These are phyloP conservation scores for Coemansia sp. DNA, from an alignment of 192 early-diverging fungal species.

Conservation along the genomic window DNA sequence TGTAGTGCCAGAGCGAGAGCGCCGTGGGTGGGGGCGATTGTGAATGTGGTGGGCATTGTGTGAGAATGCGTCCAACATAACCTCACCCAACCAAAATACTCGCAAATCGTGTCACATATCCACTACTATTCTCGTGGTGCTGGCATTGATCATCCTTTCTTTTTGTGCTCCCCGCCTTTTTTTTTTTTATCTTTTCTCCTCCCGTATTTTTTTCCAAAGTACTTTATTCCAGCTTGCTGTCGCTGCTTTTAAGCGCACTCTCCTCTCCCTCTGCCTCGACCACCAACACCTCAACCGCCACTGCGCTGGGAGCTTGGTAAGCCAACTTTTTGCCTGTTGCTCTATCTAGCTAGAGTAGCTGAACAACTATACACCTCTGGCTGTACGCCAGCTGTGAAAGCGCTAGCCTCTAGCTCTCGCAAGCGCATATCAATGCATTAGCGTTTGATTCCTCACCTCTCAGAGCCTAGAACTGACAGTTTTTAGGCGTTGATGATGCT, in stretches of 20 bases:
- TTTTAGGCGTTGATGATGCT: slow-evolving; percentile 1
- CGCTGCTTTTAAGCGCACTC: neutral
- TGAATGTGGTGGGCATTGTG: neutral
- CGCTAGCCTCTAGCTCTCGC: neutral
- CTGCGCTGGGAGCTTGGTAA: neutral
- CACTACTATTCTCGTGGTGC: slow-evolving; percentile 6
- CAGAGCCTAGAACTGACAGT: neutral
- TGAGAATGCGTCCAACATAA: slow-evolving; percentile 1
- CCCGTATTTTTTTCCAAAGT: neutral
- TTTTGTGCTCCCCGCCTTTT: neutral
- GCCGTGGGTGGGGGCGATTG: neutral
- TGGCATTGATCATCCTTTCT: slow-evolving; percentile 6
- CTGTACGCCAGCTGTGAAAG: neutral
- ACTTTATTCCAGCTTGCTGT: neutral
- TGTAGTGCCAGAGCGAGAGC: neutral
- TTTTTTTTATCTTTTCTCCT: neutral
- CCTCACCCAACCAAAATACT: slow-evolving; percentile 4
- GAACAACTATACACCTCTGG: neutral
- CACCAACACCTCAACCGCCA: neutral
- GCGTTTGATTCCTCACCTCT: neutral
- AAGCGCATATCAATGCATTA: neutral
- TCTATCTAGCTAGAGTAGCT: neutral
- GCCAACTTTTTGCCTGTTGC: neutral
- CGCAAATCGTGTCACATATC: slow-evolving; percentile 4
- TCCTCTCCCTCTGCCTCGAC: neutral